phyloP scores from a whole-genome alignment of 177 flowering plant genomes.

The Vitis hybrid region DNA sequence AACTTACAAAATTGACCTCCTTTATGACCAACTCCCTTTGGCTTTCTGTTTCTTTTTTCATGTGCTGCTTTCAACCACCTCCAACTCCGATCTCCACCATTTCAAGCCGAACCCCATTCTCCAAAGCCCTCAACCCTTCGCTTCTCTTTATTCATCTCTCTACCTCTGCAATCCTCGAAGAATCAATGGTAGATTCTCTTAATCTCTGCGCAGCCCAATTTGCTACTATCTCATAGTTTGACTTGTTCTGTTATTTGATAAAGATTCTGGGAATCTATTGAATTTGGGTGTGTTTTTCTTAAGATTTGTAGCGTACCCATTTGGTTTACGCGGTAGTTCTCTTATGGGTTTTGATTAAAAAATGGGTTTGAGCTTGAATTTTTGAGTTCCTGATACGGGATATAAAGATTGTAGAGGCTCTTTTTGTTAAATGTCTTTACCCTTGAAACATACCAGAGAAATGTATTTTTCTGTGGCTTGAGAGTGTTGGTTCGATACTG shows the following conservation, averaged over 20 bases:
- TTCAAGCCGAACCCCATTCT: slow-evolving; percentile 2
- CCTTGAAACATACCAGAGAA: background rate
- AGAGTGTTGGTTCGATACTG: background rate
- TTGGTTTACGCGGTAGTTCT: slow-evolving; percentile 1
- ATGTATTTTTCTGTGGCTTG: background rate
- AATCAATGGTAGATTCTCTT: slow-evolving; percentile 6
- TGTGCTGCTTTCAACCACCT: slow-evolving; percentile 6
- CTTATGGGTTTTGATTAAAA: background rate
- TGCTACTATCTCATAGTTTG: background rate
- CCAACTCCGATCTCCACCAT: slow-evolving; percentile 3
- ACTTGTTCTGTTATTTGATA: background rate
- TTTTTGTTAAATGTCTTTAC: background rate
- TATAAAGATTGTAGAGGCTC: background rate
- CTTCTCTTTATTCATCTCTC: background rate
- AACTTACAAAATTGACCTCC: background rate
- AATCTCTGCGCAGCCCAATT: background rate
- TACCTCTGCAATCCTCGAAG: background rate
- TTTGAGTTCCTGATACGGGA: background rate
- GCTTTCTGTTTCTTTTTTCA: background rate
- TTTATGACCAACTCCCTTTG: background rate
- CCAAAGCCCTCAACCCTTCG: background rate
- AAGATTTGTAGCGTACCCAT: slow-evolving; percentile 1
- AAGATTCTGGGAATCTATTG: background rate
- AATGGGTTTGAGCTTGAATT: slow-evolving; percentile 4
- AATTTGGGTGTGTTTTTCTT: slow-evolving; percentile 3